These are phyloP conservation scores for Closterium sp. DNA, from an alignment of 139 green algal species.

Conservation along the genomic window DNA sequence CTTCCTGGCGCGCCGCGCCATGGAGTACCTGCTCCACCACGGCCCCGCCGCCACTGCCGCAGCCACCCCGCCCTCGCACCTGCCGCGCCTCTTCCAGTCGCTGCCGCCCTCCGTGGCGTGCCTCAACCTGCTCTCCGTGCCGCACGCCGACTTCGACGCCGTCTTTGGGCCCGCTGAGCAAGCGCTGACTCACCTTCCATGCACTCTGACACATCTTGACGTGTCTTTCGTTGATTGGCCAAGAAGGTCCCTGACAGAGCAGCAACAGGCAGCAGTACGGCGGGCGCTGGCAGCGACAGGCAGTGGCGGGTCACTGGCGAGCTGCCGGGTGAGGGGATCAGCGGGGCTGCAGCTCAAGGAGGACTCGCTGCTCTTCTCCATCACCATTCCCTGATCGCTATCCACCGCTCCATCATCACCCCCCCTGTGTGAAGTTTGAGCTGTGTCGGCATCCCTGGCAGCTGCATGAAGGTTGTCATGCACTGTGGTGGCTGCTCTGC, in stretches of 20 bases:
- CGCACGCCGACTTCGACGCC: not conserved
- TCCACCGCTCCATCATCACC: not conserved
- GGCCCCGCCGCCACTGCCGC: not conserved
- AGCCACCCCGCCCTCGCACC: not conserved
- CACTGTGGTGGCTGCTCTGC: too few species aligned
- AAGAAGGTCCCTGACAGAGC: not conserved
- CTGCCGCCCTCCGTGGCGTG: not conserved
- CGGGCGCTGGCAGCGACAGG: not conserved
- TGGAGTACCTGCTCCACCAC: not conserved
- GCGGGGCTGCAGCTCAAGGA: not conserved
- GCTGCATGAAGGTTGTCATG: too few species aligned
- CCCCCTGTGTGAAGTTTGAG: too few species aligned
- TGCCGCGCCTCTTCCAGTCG: not conserved
- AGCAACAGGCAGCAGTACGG: not conserved
- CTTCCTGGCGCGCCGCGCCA: not conserved
- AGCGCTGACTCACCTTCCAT: not conserved
- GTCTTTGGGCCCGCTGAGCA: not conserved
- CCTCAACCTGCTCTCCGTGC: not conserved
- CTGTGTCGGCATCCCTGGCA: too few species aligned
- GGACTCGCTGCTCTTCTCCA: not conserved
- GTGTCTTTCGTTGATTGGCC: not conserved
- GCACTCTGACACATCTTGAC: not conserved
- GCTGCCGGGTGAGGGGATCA: not conserved
- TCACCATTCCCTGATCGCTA: not conserved
- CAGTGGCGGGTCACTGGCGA: not conserved